Conservation (phyloP, 768 basidiomycete genomes). For the Suillus lakei region DNA sequence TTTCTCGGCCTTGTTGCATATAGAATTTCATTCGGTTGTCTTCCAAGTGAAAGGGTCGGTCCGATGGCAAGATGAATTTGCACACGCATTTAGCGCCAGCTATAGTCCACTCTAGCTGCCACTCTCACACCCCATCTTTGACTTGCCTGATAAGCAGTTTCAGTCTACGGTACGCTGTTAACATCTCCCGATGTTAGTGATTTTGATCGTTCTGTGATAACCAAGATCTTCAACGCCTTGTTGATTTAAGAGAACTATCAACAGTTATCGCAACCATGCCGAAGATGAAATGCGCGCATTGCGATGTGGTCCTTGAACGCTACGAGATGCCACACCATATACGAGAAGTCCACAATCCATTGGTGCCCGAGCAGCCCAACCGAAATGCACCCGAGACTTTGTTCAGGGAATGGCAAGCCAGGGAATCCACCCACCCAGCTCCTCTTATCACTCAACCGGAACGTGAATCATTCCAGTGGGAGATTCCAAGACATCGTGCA, state of each 20-base stretch:
- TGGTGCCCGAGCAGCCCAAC: not conserved
- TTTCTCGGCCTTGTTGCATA: slow-evolving; percentile 3
- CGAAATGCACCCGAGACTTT: not conserved
- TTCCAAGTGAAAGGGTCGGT: not conserved
- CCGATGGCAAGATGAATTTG: slow-evolving; percentile 7
- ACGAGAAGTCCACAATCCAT: not conserved
- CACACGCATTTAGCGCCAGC: slow-evolving; percentile 9
- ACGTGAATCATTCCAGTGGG: slow-evolving; percentile 17
- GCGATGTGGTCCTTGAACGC: not conserved
- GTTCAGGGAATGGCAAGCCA: not conserved
- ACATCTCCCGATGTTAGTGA: not conserved
- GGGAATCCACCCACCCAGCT: not conserved
- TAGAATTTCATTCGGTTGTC: slow-evolving; percentile 1
- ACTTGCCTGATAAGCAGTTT: not conserved
- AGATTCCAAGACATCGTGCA: slow-evolving; percentile 24
- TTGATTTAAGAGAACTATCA: not conserved
- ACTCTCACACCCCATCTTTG: not conserved
- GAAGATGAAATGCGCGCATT: not conserved
- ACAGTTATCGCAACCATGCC: not conserved
- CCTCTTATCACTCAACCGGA: slow-evolving; percentile 11
- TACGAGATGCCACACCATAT: not conserved
- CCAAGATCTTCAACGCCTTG: not conserved
- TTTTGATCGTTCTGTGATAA: not conserved
- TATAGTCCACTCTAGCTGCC: too few relatives aligned
- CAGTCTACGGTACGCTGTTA: not conserved